A percentile compares a stretch with the other conserved stretches of the same genome.
Evolutionary conservation across 225 moss, liverwort and hornwort species (phyloP).

Genomic region (Pseudoscleropodium purum): DNA sequence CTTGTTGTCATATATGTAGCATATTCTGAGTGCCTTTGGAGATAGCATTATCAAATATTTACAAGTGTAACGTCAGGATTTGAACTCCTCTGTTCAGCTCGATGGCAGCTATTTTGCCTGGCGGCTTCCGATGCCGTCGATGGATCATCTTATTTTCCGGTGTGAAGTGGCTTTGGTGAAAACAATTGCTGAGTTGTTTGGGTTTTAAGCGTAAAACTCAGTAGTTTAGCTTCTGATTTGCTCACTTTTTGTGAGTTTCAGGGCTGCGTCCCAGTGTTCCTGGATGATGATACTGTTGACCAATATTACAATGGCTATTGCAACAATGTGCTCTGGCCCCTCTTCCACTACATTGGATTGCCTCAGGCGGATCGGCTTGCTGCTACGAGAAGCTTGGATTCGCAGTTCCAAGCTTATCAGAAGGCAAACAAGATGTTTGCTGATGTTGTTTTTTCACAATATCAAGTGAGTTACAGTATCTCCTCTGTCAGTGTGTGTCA

Average conservation of each 20-base stretch:
- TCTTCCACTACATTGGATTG: slow-evolving; percentile 95
- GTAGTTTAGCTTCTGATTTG: neutral
- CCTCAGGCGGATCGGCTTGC: slow-evolving; percentile 93
- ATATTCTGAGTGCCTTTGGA: neutral
- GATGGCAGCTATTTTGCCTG: neutral
- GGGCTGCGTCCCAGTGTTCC: slow-evolving; percentile 90
- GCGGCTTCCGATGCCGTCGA: neutral
- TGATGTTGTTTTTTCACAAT: slow-evolving; percentile 65
- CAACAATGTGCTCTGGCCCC: slow-evolving; percentile 98
- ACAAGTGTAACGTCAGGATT: neutral
- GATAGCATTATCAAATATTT: neutral
- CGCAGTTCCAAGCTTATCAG: slow-evolving; percentile 77
- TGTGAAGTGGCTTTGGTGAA: neutral
- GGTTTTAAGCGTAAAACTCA: neutral
- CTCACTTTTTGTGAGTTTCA: slow-evolving; percentile 12
- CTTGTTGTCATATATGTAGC: neutral
- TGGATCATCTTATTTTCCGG: neutral
- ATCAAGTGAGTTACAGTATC: slow-evolving; percentile 36
- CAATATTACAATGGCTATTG: slow-evolving; percentile 99
- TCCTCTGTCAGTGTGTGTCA: neutral
- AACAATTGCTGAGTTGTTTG: neutral
- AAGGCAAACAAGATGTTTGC: slow-evolving; percentile 82
- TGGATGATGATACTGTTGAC: slow-evolving; percentile 87
- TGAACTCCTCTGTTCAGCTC: neutral
- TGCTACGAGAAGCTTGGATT: slow-evolving; percentile 83